Conservation (phyloP, 768 basidiomycete genomes). For the Austroboletus festivus region DNA sequence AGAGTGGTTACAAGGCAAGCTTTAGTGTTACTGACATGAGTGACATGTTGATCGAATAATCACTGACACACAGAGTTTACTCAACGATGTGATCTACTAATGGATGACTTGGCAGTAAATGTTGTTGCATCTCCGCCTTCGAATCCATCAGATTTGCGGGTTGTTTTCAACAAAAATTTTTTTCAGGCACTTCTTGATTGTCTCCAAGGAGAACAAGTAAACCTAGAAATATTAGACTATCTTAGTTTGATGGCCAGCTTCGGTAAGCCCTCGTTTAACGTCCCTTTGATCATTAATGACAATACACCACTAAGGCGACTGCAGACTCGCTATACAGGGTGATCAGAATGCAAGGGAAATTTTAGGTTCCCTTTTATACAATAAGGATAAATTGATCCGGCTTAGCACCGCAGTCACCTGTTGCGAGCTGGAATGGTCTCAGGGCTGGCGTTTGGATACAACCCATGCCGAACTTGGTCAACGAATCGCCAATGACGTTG, state of each 20-base stretch:
- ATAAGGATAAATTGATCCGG: conserved; percentile 15
- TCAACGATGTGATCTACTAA: no score
- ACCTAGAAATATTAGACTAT: conserved; percentile 24
- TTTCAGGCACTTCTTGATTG: conserved; percentile 14
- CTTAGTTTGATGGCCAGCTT: conserved; percentile 31
- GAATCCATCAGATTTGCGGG: no score
- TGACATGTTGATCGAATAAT: no score
- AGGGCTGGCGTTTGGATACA: conserved; percentile 12
- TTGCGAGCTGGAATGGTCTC: conserved; percentile 23
- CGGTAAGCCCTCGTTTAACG: conserved; percentile 10
- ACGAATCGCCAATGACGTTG: conserved; percentile 10
- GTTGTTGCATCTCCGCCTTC: no score
- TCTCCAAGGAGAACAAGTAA: conserved; percentile 15
- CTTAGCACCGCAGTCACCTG: conserved; percentile 26
- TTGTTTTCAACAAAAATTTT: conserved; percentile 24
- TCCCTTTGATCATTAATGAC: not conserved
- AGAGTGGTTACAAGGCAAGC: not conserved
- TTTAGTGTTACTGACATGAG: not conserved
- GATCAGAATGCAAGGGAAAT: conserved; percentile 1
- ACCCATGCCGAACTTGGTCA: conserved; percentile 1
- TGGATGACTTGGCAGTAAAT: no score
- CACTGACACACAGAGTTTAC: no score
- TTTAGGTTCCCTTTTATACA: conserved; percentile 15
- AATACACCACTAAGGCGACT: conserved; percentile 7
- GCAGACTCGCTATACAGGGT: conserved; percentile 6